Conservation (phyloP, 108 stramenopile species). For the Fragilaria radians region DNA sequence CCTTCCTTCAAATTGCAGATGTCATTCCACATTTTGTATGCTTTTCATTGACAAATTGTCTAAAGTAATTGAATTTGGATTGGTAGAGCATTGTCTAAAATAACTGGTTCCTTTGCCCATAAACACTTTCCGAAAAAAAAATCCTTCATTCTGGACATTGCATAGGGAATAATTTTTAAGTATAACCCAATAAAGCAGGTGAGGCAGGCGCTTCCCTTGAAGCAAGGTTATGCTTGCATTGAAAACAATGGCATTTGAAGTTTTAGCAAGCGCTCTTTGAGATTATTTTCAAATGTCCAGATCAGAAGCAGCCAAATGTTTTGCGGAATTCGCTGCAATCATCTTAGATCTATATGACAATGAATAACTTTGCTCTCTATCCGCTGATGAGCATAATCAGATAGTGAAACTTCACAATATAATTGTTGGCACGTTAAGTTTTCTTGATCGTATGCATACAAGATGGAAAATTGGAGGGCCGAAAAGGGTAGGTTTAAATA, state of each 20-base stretch:
- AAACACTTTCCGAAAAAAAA: no score
- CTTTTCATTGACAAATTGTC: no score
- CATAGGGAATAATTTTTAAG: no score
- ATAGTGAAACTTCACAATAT: conserved; percentile 5
- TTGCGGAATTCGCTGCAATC: not conserved
- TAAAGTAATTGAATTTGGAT: no score
- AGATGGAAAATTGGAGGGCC: no score
- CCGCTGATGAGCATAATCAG: conserved; percentile 3
- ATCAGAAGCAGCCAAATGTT: not conserved
- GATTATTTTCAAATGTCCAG: conserved; percentile 16
- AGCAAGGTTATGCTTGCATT: conserved; percentile 7
- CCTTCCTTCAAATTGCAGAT: no score
- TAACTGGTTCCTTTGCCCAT: no score
- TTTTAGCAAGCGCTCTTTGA: not conserved
- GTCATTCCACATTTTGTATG: no score
- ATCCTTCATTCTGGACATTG: no score
- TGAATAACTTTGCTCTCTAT: conserved; percentile 8
- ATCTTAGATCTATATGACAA: conserved; percentile 2
- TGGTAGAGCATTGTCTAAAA: no score
- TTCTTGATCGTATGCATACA: conserved; percentile 16
- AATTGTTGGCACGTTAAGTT: conserved; percentile 9
- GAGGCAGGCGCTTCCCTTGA: not conserved
- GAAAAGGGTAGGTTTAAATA: no score
- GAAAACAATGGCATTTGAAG: conserved; percentile 12
- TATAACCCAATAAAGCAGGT: not conserved